Conservation (phyloP, 2,329 filamentous ascomycete genomes). For the Penicillium hordei region DNA sequence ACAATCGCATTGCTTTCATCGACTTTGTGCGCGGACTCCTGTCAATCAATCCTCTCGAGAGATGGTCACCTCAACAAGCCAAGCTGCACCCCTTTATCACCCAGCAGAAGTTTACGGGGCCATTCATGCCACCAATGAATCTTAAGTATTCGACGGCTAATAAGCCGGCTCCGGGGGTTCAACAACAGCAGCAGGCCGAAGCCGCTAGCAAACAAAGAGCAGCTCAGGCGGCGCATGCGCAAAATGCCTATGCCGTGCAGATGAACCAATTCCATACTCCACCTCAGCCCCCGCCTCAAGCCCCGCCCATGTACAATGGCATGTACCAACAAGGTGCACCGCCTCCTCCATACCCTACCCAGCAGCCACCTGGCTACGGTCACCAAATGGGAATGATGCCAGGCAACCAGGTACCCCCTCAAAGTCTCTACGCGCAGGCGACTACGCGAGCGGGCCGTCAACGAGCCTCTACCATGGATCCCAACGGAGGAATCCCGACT, state of each 20-base stretch:
- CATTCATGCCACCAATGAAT: constrained; percentile 96
- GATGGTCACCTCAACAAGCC: constrained; percentile 97
- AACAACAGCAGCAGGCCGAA: constrained; percentile 94
- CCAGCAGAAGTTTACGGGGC: constrained; percentile 93
- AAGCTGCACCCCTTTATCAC: constrained; percentile 98
- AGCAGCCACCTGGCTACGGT: constrained; percentile 68
- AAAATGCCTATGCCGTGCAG: constrained; percentile 67
- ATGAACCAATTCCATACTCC: constrained; percentile 56
- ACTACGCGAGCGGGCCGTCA: constrained; percentile 77
- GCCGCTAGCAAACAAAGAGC: constrained; percentile 90
- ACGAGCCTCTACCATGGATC: constrained; percentile 93
- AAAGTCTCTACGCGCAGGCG: constrained; percentile 71
- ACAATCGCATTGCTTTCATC: constrained; percentile 94
- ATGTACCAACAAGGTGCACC: constrained; percentile 74
- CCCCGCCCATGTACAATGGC: constrained; percentile 73
- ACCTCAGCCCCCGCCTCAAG: constrained; percentile 44
- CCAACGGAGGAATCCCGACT: constrained; percentile 86
- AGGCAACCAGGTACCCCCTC: constrained; percentile 69
- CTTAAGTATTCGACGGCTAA: constrained; percentile 82
- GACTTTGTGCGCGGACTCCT: constrained; percentile 93
- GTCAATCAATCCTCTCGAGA: constrained; percentile 90
- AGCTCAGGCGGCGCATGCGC: constrained; percentile 63
- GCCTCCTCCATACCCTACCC: constrained; percentile 77
- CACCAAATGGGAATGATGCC: constrained; percentile 70
- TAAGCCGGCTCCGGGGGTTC: constrained; percentile 86